Evolutionary conservation across 345 rosid species (phyloP).

Genomic region (Triadica sebifera): DNA sequence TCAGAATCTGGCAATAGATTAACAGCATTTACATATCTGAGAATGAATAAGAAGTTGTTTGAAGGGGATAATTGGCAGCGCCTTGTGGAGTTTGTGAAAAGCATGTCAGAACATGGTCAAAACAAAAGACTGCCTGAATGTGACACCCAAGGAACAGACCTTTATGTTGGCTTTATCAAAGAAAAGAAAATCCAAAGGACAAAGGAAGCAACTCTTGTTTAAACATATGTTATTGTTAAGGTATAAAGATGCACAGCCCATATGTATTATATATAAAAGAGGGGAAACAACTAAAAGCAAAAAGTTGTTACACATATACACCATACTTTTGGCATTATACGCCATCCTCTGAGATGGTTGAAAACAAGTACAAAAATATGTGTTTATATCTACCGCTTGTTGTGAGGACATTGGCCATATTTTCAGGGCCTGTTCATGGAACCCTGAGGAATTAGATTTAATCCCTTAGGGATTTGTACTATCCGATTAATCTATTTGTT

Average conservation of each 20-base stretch:
- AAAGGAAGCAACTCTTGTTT: constrained; percentile 51
- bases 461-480: neutral
- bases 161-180: constrained; percentile 63
- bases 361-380: constrained; percentile 3
- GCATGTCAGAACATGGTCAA: constrained; percentile 74
- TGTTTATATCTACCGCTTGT: constrained; percentile 8
- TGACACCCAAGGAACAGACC: constrained; percentile 52
- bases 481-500: neutral
- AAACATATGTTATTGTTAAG: constrained; percentile 8
- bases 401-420: neutral
- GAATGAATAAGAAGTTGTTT: constrained; percentile 83
- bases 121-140: constrained; percentile 45
- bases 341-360: constrained; percentile 17
- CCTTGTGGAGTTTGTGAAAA: constrained; percentile 70
- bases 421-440: neutral
- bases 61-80: constrained; percentile 82
- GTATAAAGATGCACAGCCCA: constrained; percentile 7
- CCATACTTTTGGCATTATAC: constrained; percentile 22
- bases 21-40: constrained; percentile 79
- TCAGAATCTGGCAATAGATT: constrained; percentile 71
- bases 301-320: constrained; percentile 15
- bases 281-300: constrained; percentile 9
- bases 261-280: constrained; percentile 10
- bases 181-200: constrained; percentile 32
- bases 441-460: neutral